These are phyloP conservation scores for Lentinula raphanica DNA, from an alignment of 768 basidiomycete genomes.

Conservation along the genomic window DNA sequence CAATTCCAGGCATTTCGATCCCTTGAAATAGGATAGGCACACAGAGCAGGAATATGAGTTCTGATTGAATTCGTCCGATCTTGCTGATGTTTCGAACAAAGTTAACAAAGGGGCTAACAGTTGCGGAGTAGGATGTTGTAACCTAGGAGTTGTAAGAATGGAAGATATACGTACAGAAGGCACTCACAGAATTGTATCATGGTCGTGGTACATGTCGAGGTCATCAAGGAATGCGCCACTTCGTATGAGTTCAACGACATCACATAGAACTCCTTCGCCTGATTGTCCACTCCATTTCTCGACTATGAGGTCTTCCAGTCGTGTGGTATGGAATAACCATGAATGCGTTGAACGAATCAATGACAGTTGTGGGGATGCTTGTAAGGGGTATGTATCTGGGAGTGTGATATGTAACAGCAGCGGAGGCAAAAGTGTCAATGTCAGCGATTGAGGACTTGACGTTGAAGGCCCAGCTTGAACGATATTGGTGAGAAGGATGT, in stretches of 20 bases:
- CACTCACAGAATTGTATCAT: constrained; percentile 35
- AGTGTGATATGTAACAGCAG: constrained; percentile 52
- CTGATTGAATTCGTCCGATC: constrained; percentile 51
- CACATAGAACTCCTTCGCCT: constrained; percentile 58
- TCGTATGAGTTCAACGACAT: constrained; percentile 69
- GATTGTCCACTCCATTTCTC: constrained; percentile 49
- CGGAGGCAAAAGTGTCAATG: constrained; percentile 55
- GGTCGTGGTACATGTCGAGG: constrained; percentile 25
- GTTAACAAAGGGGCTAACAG: constrained; percentile 44
- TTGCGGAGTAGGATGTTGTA: constrained; percentile 54
- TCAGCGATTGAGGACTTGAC: constrained; percentile 18
- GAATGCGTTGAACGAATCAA: constrained; percentile 51
- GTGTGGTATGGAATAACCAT: constrained; percentile 46
- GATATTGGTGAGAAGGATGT: constrained; percentile 31
- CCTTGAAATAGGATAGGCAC: constrained; percentile 71
- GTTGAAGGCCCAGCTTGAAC: constrained; percentile 4
- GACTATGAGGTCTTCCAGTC: constrained; percentile 36
- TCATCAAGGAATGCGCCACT: constrained; percentile 58
- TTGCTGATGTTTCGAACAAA: constrained; percentile 42
- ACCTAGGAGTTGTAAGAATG: constrained; percentile 7
- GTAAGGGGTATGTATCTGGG: constrained; percentile 51
- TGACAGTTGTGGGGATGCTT: constrained; percentile 45
- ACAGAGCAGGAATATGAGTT: constrained; percentile 70
- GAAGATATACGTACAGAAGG: constrained; percentile 1
- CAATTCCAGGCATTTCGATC: constrained; percentile 66